Evolutionary conservation across 176 grass and related monocot genomes (phyloP).

Genomic region (Musa acuminata): DNA sequence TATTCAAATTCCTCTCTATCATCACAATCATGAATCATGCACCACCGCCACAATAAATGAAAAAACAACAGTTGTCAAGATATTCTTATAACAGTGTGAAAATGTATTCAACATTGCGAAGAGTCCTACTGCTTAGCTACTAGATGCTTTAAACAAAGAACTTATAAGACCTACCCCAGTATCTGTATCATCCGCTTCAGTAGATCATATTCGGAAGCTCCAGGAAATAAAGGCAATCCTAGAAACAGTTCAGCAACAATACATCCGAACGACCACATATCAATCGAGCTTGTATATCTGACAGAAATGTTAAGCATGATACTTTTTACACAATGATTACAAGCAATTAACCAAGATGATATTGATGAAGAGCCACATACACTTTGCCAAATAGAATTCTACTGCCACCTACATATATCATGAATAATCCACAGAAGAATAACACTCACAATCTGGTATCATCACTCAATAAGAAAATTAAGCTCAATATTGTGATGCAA

Average conservation of each 20-base stretch:
- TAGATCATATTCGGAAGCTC: conserved; percentile 90
- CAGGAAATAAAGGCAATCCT: conserved; percentile 94
- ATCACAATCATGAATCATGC: neutral
- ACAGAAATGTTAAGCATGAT: conserved; percentile 44
- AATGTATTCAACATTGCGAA: neutral
- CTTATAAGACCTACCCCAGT: conserved; percentile 51
- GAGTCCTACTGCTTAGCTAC: neutral
- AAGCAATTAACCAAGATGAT: conserved; percentile 1
- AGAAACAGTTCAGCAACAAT: conserved; percentile 91
- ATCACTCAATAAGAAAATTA: neutral
- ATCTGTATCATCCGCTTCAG: conserved; percentile 86
- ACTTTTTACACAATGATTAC: neutral
- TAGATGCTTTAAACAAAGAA: conserved; percentile 7
- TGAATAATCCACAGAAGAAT: neutral
- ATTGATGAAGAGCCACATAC: conserved; percentile 4
- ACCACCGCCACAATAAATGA: neutral
- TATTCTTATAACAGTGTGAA: neutral
- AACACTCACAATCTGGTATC: neutral
- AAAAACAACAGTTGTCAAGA: neutral
- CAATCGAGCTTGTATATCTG: conserved; percentile 95
- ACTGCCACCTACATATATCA: neutral
- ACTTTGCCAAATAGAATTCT: neutral
- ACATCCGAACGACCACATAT: conserved; percentile 99
- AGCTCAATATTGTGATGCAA: neutral
- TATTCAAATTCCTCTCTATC: neutral